Conservation (phyloP, 768 basidiomycete species). For the Gyrodon lividus region DNA sequence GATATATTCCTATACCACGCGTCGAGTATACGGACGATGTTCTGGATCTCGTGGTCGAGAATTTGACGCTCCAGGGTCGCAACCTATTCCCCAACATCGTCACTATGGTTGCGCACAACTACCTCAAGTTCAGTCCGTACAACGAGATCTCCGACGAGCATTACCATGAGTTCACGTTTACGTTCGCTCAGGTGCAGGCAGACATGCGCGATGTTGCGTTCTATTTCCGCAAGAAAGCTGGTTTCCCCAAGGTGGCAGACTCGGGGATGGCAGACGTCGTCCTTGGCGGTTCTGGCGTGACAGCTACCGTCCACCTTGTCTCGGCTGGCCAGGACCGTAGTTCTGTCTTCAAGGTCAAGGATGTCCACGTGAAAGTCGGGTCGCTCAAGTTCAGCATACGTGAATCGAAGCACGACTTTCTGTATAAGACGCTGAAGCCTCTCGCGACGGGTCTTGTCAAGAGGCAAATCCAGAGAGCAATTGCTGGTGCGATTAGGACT, state of each 20-base stretch:
- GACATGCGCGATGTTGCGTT: conserved; percentile 95
- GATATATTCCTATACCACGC: conserved; percentile 87
- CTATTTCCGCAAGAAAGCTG: conserved; percentile 83
- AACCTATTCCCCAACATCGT: conserved; percentile 88
- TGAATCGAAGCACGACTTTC: conserved; percentile 84
- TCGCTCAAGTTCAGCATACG: conserved; percentile 87
- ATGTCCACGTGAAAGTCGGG: conserved; percentile 79
- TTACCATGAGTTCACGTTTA: conserved; percentile 72
- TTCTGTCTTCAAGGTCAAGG: conserved; percentile 71
- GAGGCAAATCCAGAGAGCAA: conserved; percentile 59
- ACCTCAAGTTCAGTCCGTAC: conserved; percentile 84
- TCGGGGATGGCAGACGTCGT: conserved; percentile 84
- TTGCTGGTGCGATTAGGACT: conserved; percentile 67
- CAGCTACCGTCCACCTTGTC: conserved; percentile 60
- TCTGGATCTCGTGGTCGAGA: conserved; percentile 90
- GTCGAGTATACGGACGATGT: conserved; percentile 89
- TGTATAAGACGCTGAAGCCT: conserved; percentile 83
- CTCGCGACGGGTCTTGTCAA: conserved; percentile 83
- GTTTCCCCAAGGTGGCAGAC: conserved; percentile 77
- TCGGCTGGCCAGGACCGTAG: conserved; percentile 60
- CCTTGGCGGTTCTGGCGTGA: conserved; percentile 81
- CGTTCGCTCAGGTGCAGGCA: conserved; percentile 83
- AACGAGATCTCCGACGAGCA: conserved; percentile 48
- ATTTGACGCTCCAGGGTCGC: conserved; percentile 81
- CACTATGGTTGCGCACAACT: conserved; percentile 75